Evolutionary conservation across 345 rosid species (phyloP), one percentile per base, ranked within the genome.

Genomic region (Salix brachista): DNA sequence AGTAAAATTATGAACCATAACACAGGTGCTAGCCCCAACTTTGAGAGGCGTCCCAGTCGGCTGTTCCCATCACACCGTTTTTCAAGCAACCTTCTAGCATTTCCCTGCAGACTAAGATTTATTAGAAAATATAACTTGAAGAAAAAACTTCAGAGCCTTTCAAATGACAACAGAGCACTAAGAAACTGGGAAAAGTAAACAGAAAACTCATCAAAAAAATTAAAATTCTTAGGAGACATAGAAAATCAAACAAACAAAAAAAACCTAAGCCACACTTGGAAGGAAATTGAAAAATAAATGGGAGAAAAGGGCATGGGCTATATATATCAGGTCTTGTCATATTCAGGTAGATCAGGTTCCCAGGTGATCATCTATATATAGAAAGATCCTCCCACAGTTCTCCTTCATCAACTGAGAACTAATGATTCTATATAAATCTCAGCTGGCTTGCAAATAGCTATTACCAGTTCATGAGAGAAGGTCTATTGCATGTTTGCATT

Each of bases 41-140:
- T 96, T 77, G 97, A 86, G 80, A 96, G 84, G 52, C 76, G 85
- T 82, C 97, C 98, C 71, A 96, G 81, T 74, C 83, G 83, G 77
- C 83, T 91, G 80, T 80, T 92, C 72, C 91, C 92, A 75, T 90
- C 92, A 65, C 92, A 94, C 17, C 89, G 87, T 78, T 91, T 96
- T 65, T 94, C 97, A 79, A 91, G 97, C 84, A 94, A 83, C 75
- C 88, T 89, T 86, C 95, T 87, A 72, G 98, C 97, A 87, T 96
- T 96, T 71, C 98, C 98, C 99, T 96, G 89, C 76, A 81, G 65
- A 73, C 80, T 56, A 39, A 60, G 65, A 79, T 44, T 50, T 68
- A 75, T 50, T 73, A 54, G 41, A 48, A 68, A 46, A 69, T 30
- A 37, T 58, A 73, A 17, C 46, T 56, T 17, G 18, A 8, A 61